phyloP scores from a whole-genome alignment of 257 asterid genomes.

The Jaltomata sinuosa region DNA sequence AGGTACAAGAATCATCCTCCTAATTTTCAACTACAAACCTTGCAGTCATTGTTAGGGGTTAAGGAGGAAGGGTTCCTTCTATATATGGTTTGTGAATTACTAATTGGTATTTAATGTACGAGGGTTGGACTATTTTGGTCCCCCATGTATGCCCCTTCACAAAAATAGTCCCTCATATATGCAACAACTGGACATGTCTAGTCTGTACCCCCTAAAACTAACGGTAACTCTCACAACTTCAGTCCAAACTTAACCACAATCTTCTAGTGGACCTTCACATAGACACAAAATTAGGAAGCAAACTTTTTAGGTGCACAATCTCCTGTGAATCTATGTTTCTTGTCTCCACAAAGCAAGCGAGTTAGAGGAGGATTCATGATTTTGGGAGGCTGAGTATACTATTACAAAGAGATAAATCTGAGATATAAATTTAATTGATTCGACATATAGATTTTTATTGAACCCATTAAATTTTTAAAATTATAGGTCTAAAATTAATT shows the following conservation, averaged over 20 bases:
- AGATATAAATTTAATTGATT: too few species aligned
- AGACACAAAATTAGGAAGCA: too few species aligned
- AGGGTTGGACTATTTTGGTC: not conserved
- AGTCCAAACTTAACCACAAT: not conserved
- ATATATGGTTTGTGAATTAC: not conserved
- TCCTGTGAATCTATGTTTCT: too few species aligned
- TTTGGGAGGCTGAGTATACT: too few species aligned
- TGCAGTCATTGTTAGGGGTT: not conserved
- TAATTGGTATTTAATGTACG: not conserved
- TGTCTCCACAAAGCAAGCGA: too few species aligned
- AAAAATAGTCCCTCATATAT: not conserved
- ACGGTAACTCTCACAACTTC: not conserved
- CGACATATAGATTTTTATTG: too few species aligned
- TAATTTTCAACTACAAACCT: not conserved
- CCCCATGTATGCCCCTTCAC: not conserved
- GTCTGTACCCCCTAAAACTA: not conserved
- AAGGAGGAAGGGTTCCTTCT: not conserved
- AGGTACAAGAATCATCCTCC: not conserved
- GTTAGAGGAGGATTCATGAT: too few species aligned
- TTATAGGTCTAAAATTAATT: too few species aligned
- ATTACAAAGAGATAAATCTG: too few species aligned
- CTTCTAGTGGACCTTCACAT: too few species aligned
- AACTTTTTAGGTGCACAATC: too few species aligned
- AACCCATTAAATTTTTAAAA: too few species aligned
- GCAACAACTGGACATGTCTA: not conserved